Conservation (phyloP, 139 green algal genomes). For the Picochlorum sp. region DNA sequence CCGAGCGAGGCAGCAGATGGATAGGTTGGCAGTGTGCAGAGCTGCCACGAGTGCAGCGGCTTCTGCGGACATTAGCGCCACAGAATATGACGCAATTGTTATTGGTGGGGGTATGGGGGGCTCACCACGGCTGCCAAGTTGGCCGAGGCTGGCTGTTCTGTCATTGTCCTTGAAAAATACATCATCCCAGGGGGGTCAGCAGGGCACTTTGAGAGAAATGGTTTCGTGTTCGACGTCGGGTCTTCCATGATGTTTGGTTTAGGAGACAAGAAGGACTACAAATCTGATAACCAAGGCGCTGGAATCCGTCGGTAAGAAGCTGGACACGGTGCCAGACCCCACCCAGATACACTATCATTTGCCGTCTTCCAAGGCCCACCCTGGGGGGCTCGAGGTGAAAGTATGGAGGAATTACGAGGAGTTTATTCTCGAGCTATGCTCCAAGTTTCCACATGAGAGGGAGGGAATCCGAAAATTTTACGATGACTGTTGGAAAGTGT, state of each 20-base stretch:
- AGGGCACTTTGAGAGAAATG: constrained; percentile 77
- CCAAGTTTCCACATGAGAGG: constrained; percentile 75
- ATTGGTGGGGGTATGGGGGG: constrained; percentile 88
- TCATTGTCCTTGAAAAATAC: constrained; percentile 86
- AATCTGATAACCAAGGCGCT: constrained; percentile 93
- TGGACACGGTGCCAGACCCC: constrained; percentile 84
- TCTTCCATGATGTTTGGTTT: constrained; percentile 97
- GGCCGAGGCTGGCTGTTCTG: constrained; percentile 62
- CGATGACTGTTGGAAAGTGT: constrained; percentile 83
- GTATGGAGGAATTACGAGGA: constrained; percentile 84
- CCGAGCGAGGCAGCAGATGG: too few species aligned
- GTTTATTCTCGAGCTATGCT: constrained; percentile 76
- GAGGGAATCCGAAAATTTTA: constrained; percentile 85
- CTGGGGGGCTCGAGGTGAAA: constrained; percentile 64
- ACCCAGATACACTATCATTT: constrained; percentile 93
- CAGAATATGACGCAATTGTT: constrained; percentile 81
- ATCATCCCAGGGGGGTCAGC: constrained; percentile 84
- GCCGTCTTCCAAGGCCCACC: constrained; percentile 46
- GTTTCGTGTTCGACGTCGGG: constrained; percentile 92
- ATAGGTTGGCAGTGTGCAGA: too few species aligned
- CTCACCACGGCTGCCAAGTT: constrained; percentile 77
- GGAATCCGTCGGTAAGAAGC: constrained; percentile 62
- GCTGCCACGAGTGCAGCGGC: too few species aligned
- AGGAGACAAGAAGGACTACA: constrained; percentile 74
- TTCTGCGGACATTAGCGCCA: background rate